phyloP scores from a whole-genome alignment of 805 yeast species.

The Suhomyces sp. region DNA sequence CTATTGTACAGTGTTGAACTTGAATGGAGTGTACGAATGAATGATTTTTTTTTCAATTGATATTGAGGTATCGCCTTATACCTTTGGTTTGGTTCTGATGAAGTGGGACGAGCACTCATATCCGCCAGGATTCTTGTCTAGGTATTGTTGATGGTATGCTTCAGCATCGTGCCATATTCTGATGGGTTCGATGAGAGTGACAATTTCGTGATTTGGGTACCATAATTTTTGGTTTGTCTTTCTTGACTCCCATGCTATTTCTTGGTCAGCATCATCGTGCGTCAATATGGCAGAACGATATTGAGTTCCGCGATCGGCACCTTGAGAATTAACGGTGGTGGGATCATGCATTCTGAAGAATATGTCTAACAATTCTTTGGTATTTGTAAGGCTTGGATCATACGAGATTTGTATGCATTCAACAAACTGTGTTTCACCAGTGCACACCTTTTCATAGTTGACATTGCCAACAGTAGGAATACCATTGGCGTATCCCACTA shows the following conservation, averaged over 20 bases:
- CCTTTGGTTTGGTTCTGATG: slow-evolving; percentile 60
- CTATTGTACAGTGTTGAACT: slow-evolving; percentile 4
- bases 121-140: slow-evolving; percentile 77
- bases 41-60: neutral
- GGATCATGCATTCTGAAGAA: slow-evolving; percentile 96
- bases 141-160: slow-evolving; percentile 84
- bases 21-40: neutral
- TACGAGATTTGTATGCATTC: slow-evolving; percentile 83
- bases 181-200: slow-evolving; percentile 67
- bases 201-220: slow-evolving; percentile 68
- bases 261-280: slow-evolving; percentile 50
- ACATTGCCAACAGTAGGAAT: slow-evolving; percentile 43
- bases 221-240: slow-evolving; percentile 66
- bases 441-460: slow-evolving; percentile 67
- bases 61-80: slow-evolving; percentile 12
- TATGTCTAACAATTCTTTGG: slow-evolving; percentile 68
- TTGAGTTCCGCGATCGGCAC: slow-evolving; percentile 86
- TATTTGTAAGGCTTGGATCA: slow-evolving; percentile 62
- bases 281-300: slow-evolving; percentile 82
- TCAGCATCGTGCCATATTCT: slow-evolving; percentile 88
- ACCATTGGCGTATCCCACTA: slow-evolving; percentile 93
- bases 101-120: slow-evolving; percentile 91
- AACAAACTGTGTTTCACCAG: slow-evolving; percentile 71
- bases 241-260: slow-evolving; percentile 44
- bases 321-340: slow-evolving; percentile 78